These are phyloP conservation scores for Colletotrichum agaves DNA, from an alignment of 2,329 filamentous ascomycete genomes.

Conservation along the genomic window DNA sequence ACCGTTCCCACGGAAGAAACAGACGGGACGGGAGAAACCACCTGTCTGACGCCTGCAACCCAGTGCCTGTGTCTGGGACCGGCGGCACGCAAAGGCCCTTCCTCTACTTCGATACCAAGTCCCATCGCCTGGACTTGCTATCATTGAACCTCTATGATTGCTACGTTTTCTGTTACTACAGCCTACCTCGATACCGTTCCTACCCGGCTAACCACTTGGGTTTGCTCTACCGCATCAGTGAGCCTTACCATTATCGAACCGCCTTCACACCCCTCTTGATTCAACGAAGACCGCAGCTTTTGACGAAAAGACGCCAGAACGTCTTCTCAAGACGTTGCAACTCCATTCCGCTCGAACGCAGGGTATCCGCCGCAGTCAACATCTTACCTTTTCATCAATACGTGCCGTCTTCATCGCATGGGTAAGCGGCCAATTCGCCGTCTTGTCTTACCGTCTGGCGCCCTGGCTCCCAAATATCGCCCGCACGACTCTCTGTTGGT, in stretches of 20 bases:
- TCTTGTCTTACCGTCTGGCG: neutral
- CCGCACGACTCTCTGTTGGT: conserved; percentile 19
- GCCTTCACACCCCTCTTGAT: neutral
- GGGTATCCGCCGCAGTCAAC: neutral
- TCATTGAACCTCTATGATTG: neutral
- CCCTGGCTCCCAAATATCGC: conserved; percentile 10
- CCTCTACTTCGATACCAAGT: neutral
- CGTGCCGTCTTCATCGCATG: neutral
- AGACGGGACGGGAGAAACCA: no score
- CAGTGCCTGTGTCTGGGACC: no score
- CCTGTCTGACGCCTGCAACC: no score
- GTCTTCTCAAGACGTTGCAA: neutral
- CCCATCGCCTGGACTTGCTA: neutral
- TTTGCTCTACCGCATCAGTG: neutral
- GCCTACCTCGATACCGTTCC: neutral
- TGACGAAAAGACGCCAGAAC: neutral
- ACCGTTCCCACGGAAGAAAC: no score
- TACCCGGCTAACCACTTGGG: neutral
- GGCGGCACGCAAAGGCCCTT: neutral
- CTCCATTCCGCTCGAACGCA: neutral
- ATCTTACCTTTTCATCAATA: no score
- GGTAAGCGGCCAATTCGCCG: neutral
- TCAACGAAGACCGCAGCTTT: neutral
- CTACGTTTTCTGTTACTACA: no score
- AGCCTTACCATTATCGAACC: neutral